Conservation (phyloP, 2,329 filamentous ascomycete genomes). For the Drechslera avenae region DNA sequence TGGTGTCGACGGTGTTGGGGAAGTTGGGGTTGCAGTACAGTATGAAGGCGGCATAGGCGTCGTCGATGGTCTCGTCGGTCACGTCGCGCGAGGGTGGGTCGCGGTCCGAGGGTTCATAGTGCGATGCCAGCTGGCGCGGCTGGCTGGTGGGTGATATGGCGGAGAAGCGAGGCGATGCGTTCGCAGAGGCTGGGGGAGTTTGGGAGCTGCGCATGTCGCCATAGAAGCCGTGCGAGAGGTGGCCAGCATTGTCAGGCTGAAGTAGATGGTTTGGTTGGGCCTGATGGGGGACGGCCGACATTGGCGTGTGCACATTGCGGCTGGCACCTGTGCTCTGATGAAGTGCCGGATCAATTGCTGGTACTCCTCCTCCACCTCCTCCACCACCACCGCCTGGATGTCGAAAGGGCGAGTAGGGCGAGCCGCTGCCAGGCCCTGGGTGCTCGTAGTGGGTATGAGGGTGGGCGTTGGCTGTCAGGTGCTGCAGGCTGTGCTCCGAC, state of each 20-base stretch:
- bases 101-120: conserved; percentile 54
- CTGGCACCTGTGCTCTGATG: conserved; percentile 42
- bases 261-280: conserved; percentile 40
- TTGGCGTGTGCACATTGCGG: conserved; percentile 45
- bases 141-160: conserved; percentile 45
- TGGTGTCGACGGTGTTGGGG: conserved; percentile 69
- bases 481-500: conserved; percentile 41
- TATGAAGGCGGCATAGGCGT: conserved; percentile 83
- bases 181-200: conserved; percentile 46
- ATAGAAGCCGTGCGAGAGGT: conserved; percentile 45
- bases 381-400: conserved; percentile 27
- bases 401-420: conserved; percentile 43
- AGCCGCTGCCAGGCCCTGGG: conserved; percentile 31
- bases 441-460: conserved; percentile 40
- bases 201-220: conserved; percentile 47
- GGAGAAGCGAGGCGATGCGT: conserved; percentile 48
- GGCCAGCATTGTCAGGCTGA: conserved; percentile 43
- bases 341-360: conserved; percentile 46
- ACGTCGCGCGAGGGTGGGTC: conserved; percentile 70
- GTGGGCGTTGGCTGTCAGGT: conserved; percentile 41
- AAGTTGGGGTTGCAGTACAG: conserved; percentile 89
- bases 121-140: conserved; percentile 36
- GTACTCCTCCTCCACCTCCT: conserved; percentile 20
- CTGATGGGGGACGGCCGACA: conserved; percentile 39
- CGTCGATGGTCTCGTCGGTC: conserved; percentile 72